Conservation (phyloP, 78 protist genomes). For the Dictyostelium brefeldianum region DNA sequence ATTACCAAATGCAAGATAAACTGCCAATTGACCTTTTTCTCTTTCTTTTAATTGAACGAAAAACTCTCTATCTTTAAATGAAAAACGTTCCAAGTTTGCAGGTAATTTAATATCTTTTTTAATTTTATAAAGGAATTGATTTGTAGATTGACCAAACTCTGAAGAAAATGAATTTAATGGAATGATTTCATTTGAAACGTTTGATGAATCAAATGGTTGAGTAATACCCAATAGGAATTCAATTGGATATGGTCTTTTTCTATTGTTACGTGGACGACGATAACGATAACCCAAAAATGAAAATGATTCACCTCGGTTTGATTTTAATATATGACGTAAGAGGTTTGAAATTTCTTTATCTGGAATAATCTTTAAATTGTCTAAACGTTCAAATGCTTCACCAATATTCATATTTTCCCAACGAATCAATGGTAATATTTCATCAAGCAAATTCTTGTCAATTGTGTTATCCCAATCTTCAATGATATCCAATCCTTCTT, state of each 20-base stretch:
- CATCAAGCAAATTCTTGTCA: conserved; percentile 57
- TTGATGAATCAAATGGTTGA: conserved; percentile 56
- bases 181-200: conserved; percentile 60
- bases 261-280: conserved; percentile 65
- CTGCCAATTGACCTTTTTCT: conserved; percentile 80
- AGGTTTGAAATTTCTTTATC: conserved; percentile 71
- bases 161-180: conserved; percentile 56
- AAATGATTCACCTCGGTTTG: conserved; percentile 79
- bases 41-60: conserved; percentile 76
- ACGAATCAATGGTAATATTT: conserved; percentile 69
- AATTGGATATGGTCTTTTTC: conserved; percentile 68
- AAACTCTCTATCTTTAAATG: conserved; percentile 77
- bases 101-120: conserved; percentile 74
- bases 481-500: conserved; percentile 6
- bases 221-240: conserved; percentile 64
- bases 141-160: conserved; percentile 69
- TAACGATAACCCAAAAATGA: conserved; percentile 76
- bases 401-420: conserved; percentile 84
- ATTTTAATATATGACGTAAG: conserved; percentile 54
- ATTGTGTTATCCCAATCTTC: conserved; percentile 62
- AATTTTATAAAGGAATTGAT: conserved; percentile 62
- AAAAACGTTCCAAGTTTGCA: conserved; percentile 69
- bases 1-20: conserved; percentile 66
- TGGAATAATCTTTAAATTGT: conserved; percentile 54
- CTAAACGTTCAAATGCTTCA: conserved; percentile 80